Evolutionary conservation across 2,329 filamentous ascomycete species (phyloP).

Genomic region (Penicillium sp.): DNA sequence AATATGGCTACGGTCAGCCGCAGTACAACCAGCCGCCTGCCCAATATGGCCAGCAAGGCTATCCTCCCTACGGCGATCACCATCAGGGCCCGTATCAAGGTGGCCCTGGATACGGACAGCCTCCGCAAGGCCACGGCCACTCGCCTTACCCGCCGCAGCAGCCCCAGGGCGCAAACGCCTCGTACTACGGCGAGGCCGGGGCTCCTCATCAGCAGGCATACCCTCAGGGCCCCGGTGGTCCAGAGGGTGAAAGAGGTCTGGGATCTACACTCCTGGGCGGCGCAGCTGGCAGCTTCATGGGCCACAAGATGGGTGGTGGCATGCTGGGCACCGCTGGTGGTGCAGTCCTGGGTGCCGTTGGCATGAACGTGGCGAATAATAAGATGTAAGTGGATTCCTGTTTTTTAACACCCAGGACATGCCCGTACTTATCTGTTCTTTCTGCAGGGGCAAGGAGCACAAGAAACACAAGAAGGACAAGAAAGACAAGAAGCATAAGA

Average conservation of each 20-base stretch:
- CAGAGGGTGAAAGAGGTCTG: conserved; percentile 17
- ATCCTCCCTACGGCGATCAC: conserved; percentile 14
- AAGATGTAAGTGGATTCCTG: conserved; percentile 12
- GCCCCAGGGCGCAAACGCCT: conserved; percentile 23
- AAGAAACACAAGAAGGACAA: conserved; percentile 13
- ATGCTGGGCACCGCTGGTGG: conserved; percentile 16
- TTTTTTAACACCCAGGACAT: background rate
- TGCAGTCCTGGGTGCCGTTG: conserved; percentile 18
- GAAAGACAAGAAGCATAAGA: conserved; percentile 15
- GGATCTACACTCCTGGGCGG: conserved; percentile 21
- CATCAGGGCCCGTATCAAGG: conserved; percentile 16
- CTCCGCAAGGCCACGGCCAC: conserved; percentile 25
- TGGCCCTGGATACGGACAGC: conserved; percentile 23
- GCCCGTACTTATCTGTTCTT: background rate
- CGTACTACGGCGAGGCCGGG: conserved; percentile 27
- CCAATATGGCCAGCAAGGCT: conserved; percentile 14
- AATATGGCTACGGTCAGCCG: conserved; percentile 16
- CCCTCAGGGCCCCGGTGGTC: conserved; percentile 14
- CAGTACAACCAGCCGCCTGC: conserved; percentile 17
- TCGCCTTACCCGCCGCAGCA: conserved; percentile 27
- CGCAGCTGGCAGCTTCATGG: conserved; percentile 16
- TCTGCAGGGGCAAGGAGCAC: conserved; percentile 9
- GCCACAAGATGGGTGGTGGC: conserved; percentile 18
- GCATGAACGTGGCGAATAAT: conserved; percentile 16
- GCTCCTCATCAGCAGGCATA: conserved; percentile 18